phyloP scores from a whole-genome alignment of 495 filamentous ascomycete genomes.

The Penicillium fimorum region DNA sequence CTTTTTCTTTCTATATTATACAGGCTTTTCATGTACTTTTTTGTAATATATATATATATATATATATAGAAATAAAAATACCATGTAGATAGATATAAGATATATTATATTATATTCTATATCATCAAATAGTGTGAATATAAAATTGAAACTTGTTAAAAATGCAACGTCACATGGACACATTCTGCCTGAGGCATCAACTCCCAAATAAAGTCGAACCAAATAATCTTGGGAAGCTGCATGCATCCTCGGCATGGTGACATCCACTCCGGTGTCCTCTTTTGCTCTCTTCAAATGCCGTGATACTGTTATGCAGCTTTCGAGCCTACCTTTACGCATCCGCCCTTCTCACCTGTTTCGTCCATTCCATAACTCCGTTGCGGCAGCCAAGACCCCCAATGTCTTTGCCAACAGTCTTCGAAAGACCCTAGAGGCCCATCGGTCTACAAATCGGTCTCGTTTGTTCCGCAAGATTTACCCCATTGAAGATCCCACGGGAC shows the following conservation, averaged over 20 bases:
- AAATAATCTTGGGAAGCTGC: constrained; percentile 11
- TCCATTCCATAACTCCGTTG: constrained; percentile 15
- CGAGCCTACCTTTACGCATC: constrained; percentile 15
- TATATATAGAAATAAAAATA: too few species aligned
- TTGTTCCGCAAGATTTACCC: constrained; percentile 39
- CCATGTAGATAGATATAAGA: too few species aligned
- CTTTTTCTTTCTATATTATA: not conserved
- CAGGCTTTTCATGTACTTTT: too few species aligned
- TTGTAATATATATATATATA: too few species aligned
- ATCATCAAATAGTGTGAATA: too few species aligned
- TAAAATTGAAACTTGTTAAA: not conserved
- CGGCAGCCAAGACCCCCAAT: constrained; percentile 17
- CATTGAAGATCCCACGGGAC: constrained; percentile 12
- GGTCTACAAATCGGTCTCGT: constrained; percentile 43
- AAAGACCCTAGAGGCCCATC: constrained; percentile 54
- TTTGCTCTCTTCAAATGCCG: constrained; percentile 7
- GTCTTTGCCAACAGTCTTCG: constrained; percentile 39
- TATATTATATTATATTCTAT: too few species aligned
- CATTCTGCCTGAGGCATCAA: constrained; percentile 7
- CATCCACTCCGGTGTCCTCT: constrained; percentile 7
- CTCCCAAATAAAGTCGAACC: constrained; percentile 6
- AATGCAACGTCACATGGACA: constrained; percentile 5
- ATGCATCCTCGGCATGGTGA: constrained; percentile 16
- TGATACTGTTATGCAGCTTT: constrained; percentile 33
- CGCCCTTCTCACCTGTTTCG: constrained; percentile 17